phyloP scores from a whole-genome alignment of 805 yeast genomes.

The Kluyveromyces starmeri region DNA sequence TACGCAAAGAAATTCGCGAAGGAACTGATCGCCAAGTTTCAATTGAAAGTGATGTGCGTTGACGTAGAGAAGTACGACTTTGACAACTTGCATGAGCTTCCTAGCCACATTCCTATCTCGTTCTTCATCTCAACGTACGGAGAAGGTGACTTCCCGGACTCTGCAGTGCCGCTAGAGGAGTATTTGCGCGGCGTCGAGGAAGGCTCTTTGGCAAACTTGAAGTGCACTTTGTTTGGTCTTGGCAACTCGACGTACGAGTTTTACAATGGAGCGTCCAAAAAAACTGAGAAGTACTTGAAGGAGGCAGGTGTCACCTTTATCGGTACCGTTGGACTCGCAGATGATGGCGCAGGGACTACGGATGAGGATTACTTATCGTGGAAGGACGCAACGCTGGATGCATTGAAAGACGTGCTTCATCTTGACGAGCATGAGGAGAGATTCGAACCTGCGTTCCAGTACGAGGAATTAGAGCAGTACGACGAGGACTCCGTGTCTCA shows the following conservation, averaged over 20 bases:
- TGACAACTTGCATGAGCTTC: constrained; percentile 61
- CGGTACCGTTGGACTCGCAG: constrained; percentile 84
- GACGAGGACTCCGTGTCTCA: constrained; percentile 40
- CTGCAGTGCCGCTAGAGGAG: constrained; percentile 73
- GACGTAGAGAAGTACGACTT: constrained; percentile 86
- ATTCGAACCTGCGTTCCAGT: constrained; percentile 59
- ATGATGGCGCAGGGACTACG: constrained; percentile 88
- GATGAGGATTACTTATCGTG: constrained; percentile 92
- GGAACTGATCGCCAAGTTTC: constrained; percentile 75
- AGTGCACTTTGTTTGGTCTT: constrained; percentile 75
- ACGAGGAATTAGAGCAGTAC: constrained; percentile 30
- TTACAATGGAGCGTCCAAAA: constrained; percentile 74
- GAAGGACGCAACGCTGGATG: constrained; percentile 72
- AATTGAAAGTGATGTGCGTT: constrained; percentile 72
- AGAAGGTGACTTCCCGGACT: constrained; percentile 97
- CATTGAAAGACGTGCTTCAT: constrained; percentile 51
- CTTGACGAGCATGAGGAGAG: constrained; percentile 72
- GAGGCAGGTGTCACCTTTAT: constrained; percentile 65
- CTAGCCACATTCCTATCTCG: constrained; percentile 50
- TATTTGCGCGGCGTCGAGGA: constrained; percentile 48
- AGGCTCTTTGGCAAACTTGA: constrained; percentile 47
- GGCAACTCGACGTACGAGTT: constrained; percentile 94
- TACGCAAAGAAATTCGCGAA: constrained; percentile 85
- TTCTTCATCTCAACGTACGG: constrained; percentile 91
- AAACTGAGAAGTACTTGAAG: constrained; percentile 41